Evolutionary conservation across 1,139 yeast species (phyloP).

Genomic region (Lodderomyces parapsilosis): DNA sequence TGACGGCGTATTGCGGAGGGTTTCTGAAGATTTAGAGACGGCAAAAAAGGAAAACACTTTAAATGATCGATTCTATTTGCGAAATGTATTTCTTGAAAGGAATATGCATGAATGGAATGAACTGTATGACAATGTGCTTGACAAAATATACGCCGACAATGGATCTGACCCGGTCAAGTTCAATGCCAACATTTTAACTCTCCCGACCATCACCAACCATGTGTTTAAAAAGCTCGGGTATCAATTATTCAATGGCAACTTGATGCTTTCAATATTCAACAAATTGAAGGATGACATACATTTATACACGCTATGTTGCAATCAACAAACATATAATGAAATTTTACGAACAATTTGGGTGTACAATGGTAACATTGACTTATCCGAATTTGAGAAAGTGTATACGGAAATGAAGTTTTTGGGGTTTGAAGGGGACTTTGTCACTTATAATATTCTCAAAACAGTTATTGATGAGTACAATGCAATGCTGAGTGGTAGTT

Average conservation of each 20-base stretch:
- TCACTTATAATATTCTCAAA: constrained; percentile 37
- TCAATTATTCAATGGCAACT: constrained; percentile 35
- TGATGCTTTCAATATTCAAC: constrained; percentile 38
- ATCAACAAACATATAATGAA: constrained; percentile 45
- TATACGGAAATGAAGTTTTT: constrained; percentile 41
- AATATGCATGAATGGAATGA: constrained; percentile 13
- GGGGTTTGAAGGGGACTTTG: constrained; percentile 40
- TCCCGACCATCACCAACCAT: constrained; percentile 38
- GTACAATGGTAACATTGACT: constrained; percentile 35
- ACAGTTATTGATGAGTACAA: constrained; percentile 38
- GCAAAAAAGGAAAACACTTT: neutral
- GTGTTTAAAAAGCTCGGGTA: constrained; percentile 25
- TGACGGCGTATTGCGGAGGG: neutral
- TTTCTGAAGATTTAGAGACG: neutral
- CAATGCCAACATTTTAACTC: constrained; percentile 31
- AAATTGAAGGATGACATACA: constrained; percentile 31
- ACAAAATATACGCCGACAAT: constrained; percentile 16
- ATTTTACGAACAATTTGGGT: constrained; percentile 39
- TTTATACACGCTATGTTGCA: constrained; percentile 36
- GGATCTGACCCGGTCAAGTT: constrained; percentile 23
- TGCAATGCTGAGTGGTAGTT: constrained; percentile 21
- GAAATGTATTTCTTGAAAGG: constrained; percentile 7
- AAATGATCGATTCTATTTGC: constrained; percentile 7
- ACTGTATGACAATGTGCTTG: constrained; percentile 20
- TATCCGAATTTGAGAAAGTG: constrained; percentile 35